These are phyloP conservation scores for grape (Vitis vinifera) DNA, from an alignment of 164 flowering plant genomes.

Conservation along the genomic window DNA sequence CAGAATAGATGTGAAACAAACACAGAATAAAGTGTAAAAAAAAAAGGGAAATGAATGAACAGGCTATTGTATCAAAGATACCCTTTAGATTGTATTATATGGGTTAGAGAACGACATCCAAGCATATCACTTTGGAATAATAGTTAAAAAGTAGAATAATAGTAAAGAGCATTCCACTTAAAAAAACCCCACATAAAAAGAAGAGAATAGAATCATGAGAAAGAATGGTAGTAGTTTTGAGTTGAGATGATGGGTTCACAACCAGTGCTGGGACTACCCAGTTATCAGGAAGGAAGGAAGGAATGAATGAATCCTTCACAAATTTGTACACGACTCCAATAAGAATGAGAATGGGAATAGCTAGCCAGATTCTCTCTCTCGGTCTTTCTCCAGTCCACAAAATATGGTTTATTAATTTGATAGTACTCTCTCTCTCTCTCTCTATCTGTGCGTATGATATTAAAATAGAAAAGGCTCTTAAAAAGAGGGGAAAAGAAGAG, in stretches of 20 bases:
- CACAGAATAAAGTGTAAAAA: no score
- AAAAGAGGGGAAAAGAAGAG: slow-evolving; percentile 16
- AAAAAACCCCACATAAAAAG: slow-evolving; percentile 35
- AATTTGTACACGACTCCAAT: neutral
- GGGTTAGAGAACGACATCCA: neutral
- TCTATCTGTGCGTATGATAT: neutral
- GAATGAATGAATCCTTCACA: neutral
- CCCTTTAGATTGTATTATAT: neutral
- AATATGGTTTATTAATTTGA: no score
- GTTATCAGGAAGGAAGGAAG: neutral
- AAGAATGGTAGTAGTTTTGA: slow-evolving; percentile 20
- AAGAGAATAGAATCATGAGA: slow-evolving; percentile 43
- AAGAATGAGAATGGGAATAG: no score
- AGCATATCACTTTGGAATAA: slow-evolving; percentile 9
- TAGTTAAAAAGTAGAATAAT: slow-evolving; percentile 25
- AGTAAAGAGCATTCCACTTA: slow-evolving; percentile 21
- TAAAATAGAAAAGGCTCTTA: slow-evolving; percentile 13
- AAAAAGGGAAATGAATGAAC: neutral
- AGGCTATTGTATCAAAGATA: neutral
- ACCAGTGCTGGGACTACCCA: neutral
- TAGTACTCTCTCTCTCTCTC: no score
- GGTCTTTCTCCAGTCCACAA: no score
- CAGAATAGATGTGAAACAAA: no score
- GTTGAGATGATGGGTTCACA: slow-evolving; percentile 3
- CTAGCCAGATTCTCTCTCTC: no score